Percentiles rank a stretch among this genome's conserved stretches.
Conservation (phyloP, 257 asterid genomes). For the Buddleja alternifolia region DNA sequence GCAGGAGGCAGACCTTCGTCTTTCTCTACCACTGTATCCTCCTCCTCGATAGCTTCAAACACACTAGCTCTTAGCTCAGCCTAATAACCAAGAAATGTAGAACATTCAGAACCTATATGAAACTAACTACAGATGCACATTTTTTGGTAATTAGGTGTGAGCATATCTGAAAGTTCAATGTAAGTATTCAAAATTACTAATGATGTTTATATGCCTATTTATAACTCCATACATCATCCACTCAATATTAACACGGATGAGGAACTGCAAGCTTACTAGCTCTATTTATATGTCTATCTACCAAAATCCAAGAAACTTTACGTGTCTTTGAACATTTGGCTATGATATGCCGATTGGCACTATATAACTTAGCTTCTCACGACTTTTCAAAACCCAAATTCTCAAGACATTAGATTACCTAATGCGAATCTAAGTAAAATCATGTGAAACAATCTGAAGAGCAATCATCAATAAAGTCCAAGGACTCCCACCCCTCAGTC, state of each 20-base stretch:
- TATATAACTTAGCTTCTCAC: not conserved
- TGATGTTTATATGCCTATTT: not conserved
- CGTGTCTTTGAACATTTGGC: not conserved
- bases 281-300: not conserved
- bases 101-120: constrained; percentile 5
- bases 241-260: not conserved
- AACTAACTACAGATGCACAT: not conserved
- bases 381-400: not conserved
- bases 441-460: not conserved
- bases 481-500: not conserved
- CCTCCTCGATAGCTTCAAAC: constrained; percentile 88
- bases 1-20: constrained; percentile 82
- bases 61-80: constrained; percentile 91
- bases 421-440: not conserved
- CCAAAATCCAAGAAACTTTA: constrained; percentile 12
- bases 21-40: constrained; percentile 64
- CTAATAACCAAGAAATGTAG: constrained; percentile 34
- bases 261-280: not conserved
- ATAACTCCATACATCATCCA: not conserved
- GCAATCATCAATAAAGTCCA: not conserved
- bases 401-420: not conserved
- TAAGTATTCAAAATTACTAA: not conserved
- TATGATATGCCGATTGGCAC: not conserved
- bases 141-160: not conserved
- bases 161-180: not conserved